Conservation (phyloP, 169 alveolate species). For the Cryptosporidium baileyi region DNA sequence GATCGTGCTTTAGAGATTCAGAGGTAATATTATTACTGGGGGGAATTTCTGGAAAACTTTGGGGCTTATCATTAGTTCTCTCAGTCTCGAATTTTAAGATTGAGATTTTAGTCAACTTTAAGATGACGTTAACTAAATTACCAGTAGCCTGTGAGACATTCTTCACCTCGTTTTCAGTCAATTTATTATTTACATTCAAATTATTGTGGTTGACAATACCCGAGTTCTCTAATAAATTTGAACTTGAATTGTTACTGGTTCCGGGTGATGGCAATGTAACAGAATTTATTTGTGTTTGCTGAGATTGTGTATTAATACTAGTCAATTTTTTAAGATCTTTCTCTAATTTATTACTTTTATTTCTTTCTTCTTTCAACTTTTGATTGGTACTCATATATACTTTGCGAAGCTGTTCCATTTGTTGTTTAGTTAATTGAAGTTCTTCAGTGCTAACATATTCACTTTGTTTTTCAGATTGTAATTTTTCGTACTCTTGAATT, state of each 20-base stretch:
- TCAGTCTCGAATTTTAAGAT: slow-evolving; percentile 1
- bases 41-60: background rate
- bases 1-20: too few species aligned
- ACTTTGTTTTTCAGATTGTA: slow-evolving; percentile 7
- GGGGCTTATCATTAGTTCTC: background rate
- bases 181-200: background rate
- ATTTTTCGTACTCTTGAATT: slow-evolving; percentile 9
- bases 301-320: too few species aligned
- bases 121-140: background rate
- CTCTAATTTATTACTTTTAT: slow-evolving; percentile 31
- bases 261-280: too few species aligned
- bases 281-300: too few species aligned
- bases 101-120: slow-evolving; percentile 45
- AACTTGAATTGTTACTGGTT: background rate
- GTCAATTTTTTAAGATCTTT: slow-evolving; percentile 20
- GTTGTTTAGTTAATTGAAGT: slow-evolving; percentile 43
- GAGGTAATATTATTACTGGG: too few species aligned
- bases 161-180: slow-evolving; percentile 6
- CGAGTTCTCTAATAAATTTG: background rate
- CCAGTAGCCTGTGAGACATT: slow-evolving; percentile 44
- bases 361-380: slow-evolving; percentile 54
- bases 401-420: slow-evolving; percentile 66
- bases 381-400: slow-evolving; percentile 66
- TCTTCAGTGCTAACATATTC: slow-evolving; percentile 41
- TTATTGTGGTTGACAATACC: background rate